Conservation (phyloP, 305 asterid species). For the Fraxinus floribunda region DNA sequence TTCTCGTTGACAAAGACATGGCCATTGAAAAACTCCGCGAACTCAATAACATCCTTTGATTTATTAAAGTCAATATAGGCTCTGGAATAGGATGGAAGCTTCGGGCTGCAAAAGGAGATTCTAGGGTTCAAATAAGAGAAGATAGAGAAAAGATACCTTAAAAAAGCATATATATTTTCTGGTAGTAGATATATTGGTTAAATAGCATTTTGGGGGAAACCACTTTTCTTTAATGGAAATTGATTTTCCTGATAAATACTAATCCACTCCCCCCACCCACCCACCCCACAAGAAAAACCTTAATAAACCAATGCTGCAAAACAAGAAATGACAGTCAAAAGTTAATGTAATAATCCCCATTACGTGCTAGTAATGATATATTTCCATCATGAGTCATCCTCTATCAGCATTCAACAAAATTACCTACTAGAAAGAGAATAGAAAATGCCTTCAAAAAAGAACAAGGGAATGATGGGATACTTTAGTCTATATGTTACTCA, state of each 20-base stretch:
- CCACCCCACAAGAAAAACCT: background rate
- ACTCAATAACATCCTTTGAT: constrained; percentile 80
- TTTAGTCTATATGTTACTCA: no score
- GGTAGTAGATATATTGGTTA: background rate
- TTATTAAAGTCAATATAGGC: constrained; percentile 70
- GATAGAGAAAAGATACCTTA: constrained; percentile 1
- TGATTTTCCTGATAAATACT: constrained; percentile 1
- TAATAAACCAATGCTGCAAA: background rate
- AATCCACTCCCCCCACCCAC: background rate
- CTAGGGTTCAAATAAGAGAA: constrained; percentile 13
- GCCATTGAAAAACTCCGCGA: constrained; percentile 78
- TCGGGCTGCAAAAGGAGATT: constrained; percentile 60
- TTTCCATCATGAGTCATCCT: background rate
- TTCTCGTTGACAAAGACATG: constrained; percentile 92
- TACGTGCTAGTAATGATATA: background rate
- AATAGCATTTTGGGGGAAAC: background rate
- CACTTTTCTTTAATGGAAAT: background rate
- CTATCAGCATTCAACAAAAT: background rate
- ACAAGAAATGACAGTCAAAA: background rate
- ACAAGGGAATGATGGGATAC: no score
- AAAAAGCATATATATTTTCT: background rate
- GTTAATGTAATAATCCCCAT: background rate
- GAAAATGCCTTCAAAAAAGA: no score
- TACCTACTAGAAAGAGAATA: background rate
- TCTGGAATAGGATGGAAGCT: constrained; percentile 57